phyloP scores from a whole-genome alignment of 805 yeast species.

The Kluyveromyces lactis region DNA sequence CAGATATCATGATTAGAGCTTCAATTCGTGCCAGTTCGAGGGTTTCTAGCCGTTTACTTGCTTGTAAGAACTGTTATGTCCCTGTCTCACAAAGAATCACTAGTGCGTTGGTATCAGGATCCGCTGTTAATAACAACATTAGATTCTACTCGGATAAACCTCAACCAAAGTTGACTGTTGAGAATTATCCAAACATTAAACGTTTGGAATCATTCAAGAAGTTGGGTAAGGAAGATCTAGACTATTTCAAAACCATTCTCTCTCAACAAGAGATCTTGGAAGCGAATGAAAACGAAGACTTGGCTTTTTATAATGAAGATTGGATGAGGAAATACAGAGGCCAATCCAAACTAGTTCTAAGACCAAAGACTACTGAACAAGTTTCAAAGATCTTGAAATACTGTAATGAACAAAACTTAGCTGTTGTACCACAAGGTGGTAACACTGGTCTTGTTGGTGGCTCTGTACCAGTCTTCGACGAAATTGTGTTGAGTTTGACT shows the following conservation, averaged over 20 bases:
- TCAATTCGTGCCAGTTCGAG: too few relatives aligned
- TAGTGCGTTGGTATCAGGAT: too few relatives aligned
- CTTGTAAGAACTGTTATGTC: too few relatives aligned
- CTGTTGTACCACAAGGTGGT: slow-evolving; percentile 96
- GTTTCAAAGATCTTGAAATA: slow-evolving; percentile 68
- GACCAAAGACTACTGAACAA: slow-evolving; percentile 75
- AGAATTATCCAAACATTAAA: slow-evolving; percentile 52
- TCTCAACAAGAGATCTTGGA: slow-evolving; percentile 35
- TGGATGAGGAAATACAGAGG: slow-evolving; percentile 93
- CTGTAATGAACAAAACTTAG: slow-evolving; percentile 68
- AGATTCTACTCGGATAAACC: slow-evolving; percentile 16
- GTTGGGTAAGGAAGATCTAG: slow-evolving; percentile 49
- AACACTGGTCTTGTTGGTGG: slow-evolving; percentile 97
- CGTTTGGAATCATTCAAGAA: slow-evolving; percentile 44
- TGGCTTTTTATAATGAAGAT: slow-evolving; percentile 73
- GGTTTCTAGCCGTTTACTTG: too few relatives aligned
- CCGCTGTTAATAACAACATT: too few relatives aligned
- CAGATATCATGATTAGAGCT: too few relatives aligned
- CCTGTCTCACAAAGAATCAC: too few relatives aligned
- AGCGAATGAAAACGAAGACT: slow-evolving; percentile 52
- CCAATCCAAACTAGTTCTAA: slow-evolving; percentile 70
- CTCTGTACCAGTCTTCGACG: slow-evolving; percentile 86
- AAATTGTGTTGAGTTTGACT: slow-evolving; percentile 63
- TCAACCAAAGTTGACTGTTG: slow-evolving; percentile 47
- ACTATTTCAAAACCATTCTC: slow-evolving; percentile 51